Evolutionary conservation across 331 rosid genomes (phyloP), one percentile per base, ranked within the genome.

Genomic region (Stylosanthes scabra): DNA sequence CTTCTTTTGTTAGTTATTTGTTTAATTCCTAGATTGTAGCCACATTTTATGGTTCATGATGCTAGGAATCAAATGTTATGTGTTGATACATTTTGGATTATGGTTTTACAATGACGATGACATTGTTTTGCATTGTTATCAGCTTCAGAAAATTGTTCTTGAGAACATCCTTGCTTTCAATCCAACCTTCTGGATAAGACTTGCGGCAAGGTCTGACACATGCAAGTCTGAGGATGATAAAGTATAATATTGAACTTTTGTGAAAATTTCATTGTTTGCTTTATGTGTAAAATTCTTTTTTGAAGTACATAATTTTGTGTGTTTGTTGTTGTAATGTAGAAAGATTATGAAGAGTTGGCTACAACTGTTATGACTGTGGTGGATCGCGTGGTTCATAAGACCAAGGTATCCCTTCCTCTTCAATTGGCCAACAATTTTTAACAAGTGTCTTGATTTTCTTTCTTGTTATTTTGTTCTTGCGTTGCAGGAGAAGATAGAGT

Each of bases 191-290:
- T 94, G 98, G 97, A 85, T 91, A 45, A 87, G 97, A 56, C 91
- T 94, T 41, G 97, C 98, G 0, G 95, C 98, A 42, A 89, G 98
- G 75, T 74, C 85, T 27, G 98, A 94, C 81, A 89, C 90, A 51
- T 89, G 97, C 93, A 91, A 84, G 85, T 94, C 93, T 47, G 95
- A 88, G 82, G 97, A 94, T 85, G 98, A 94, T 81, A 91, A 94
- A 87, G 97, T 89, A 86, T 20, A 80, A 87, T 63, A 84, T 76
- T 78, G 44, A 70, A 63, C 75, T 72, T 77, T 47, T 62, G 5
- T 12, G 61, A 49, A 58, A 51, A 14, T 59, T 77, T 54, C 47
- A 31, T 20, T 81, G 58, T 9, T 39, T 47, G 29, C 65, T 74
- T 11, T 71, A n/a, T 75, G 66, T 65, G 2, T 41, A 54, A 28